Conservation (phyloP, 768 basidiomycete genomes). For the Kwoniella europaea region DNA sequence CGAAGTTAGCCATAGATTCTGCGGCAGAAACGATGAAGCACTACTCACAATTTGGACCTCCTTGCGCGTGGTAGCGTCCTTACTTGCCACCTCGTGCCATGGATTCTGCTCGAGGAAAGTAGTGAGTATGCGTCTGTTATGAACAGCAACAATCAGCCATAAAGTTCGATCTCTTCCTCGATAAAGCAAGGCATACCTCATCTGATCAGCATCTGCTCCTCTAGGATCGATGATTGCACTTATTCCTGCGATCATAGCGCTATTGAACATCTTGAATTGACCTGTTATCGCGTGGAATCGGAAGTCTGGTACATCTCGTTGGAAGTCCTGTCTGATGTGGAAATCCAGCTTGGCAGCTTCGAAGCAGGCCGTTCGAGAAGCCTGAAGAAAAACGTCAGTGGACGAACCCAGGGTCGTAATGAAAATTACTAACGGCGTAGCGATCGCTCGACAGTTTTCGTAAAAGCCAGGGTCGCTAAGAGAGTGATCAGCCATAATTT, state of each 20-base stretch:
- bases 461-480: conserved; percentile 85
- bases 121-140: conserved; percentile 43
- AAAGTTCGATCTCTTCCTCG: neutral
- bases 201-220: conserved; percentile 53
- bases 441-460: conserved; percentile 79
- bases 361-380: conserved; percentile 84
- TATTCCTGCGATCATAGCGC: conserved; percentile 58
- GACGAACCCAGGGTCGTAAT: conserved; percentile 71
- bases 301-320: conserved; percentile 48
- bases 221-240: conserved; percentile 56
- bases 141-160: conserved; percentile 8
- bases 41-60: conserved; percentile 54
- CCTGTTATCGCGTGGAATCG: conserved; percentile 43
- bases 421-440: conserved; percentile 82
- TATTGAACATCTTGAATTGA: conserved; percentile 56
- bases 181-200: conserved; percentile 38
- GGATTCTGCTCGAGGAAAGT: conserved; percentile 56
- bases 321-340: conserved; percentile 59
- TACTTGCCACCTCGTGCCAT: conserved; percentile 40
- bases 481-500: conserved; percentile 57
- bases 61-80: conserved; percentile 55
- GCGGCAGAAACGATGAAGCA: neutral
- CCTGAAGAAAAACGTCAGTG: conserved; percentile 52
- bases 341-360: conserved; percentile 90
- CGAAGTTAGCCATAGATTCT: neutral